These are phyloP conservation scores for Otatea glauca DNA, from an alignment of 176 grass and related monocot species.

Conservation along the genomic window DNA sequence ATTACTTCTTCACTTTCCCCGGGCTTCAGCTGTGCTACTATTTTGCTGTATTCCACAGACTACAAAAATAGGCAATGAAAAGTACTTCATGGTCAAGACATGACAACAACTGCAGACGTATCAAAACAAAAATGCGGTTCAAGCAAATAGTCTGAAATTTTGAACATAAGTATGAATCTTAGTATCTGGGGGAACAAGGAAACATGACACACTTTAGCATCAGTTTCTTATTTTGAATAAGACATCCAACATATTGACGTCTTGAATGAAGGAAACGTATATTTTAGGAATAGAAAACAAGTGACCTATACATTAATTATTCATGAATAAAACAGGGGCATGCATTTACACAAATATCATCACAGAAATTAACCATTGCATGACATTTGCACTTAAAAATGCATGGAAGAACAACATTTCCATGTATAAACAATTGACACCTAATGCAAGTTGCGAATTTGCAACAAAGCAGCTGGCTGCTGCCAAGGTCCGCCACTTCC, in stretches of 20 bases:
- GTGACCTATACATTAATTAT: neutral
- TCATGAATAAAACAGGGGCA: neutral
- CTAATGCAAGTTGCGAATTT: neutral
- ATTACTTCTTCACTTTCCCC: constrained; percentile 92
- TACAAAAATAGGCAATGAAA: constrained; percentile 47
- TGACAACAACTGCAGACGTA: constrained; percentile 21
- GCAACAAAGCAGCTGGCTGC: neutral
- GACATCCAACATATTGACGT: neutral
- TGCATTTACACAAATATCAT: constrained; percentile 5
- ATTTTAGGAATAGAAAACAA: constrained; percentile 27
- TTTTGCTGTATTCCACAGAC: constrained; percentile 99
- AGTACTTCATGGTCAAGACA: constrained; percentile 13
- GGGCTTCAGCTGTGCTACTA: constrained; percentile 82
- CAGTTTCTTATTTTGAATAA: constrained; percentile 4
- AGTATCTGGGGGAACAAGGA: neutral
- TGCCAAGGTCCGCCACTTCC: constrained; percentile 1
- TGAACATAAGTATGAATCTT: constrained; percentile 11
- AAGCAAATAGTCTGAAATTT: neutral
- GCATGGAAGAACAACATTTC: neutral
- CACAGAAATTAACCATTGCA: neutral
- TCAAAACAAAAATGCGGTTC: neutral
- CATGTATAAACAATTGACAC: constrained; percentile 19
- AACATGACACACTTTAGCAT: neutral
- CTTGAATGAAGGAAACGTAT: neutral
- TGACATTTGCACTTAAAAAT: constrained; percentile 25